These are phyloP conservation scores for Wickerhamomyces tratensis DNA, from an alignment of 805 yeast species.

Conservation along the genomic window DNA sequence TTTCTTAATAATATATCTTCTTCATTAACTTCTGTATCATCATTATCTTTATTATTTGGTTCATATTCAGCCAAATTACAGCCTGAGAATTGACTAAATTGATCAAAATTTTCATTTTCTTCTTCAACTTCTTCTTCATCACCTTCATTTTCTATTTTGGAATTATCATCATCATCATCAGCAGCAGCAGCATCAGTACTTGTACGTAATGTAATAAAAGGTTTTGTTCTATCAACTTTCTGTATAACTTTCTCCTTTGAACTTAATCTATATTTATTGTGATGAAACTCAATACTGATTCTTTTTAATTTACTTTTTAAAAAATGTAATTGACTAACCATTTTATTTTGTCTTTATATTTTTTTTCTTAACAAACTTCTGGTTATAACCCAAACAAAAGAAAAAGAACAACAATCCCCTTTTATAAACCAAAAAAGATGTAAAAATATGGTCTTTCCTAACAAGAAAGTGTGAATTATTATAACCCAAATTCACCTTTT, in stretches of 20 bases:
- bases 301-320: constrained; percentile 25
- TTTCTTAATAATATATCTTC: background rate
- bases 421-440: no score
- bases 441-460: no score
- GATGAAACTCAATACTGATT: constrained; percentile 24
- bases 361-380: no score
- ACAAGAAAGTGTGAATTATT: no score
- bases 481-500: no score
- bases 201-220: constrained; percentile 29
- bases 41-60: background rate
- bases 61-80: no score
- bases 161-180: background rate
- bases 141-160: no score
- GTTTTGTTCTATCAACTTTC: constrained; percentile 22
- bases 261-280: constrained; percentile 28
- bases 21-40: background rate
- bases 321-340: constrained; percentile 13
- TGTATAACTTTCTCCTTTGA: constrained; percentile 29
- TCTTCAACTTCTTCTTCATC: background rate
- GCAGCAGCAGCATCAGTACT: constrained; percentile 19
- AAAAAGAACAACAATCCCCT: no score
- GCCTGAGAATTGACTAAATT: background rate
- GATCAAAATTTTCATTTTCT: constrained; percentile 2
- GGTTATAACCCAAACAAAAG: no score
- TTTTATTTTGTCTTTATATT: background rate